Evolutionary conservation across 768 basidiomycete genomes (phyloP).

Genomic region (Rubroboletus satanas): DNA sequence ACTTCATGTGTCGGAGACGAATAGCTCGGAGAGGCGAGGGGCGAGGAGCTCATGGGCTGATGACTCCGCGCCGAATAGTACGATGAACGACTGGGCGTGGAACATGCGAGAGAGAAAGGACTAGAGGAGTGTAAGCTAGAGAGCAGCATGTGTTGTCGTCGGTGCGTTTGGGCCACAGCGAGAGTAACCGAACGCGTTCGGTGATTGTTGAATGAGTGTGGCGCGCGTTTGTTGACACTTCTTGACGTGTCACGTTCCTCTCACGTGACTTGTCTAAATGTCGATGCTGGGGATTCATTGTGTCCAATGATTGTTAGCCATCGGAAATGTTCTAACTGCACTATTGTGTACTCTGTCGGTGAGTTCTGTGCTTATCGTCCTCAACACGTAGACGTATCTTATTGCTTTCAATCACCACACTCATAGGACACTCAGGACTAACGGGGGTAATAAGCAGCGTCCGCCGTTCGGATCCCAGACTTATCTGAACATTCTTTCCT

Average conservation of each 20-base stretch:
- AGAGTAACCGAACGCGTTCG: neutral
- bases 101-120: slow-evolving; percentile 28
- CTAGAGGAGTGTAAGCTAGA: slow-evolving; percentile 27
- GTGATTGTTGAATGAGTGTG: slow-evolving; percentile 9
- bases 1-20: slow-evolving; percentile 46
- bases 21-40: slow-evolving; percentile 42
- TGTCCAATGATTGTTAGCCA: neutral
- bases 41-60: slow-evolving; percentile 47
- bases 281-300: neutral
- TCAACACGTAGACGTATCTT: neutral
- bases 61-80: slow-evolving; percentile 29
- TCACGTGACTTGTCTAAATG: no score
- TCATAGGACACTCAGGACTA: neutral
- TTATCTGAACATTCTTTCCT: neutral
- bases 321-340: neutral
- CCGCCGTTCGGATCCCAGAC: neutral
- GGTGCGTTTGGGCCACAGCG: neutral
- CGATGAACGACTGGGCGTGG: slow-evolving; percentile 37
- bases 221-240: slow-evolving; percentile 21
- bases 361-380: neutral
- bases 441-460: no score
- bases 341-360: neutral
- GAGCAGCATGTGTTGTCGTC: slow-evolving; percentile 12
- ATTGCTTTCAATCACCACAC: neutral
- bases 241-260: slow-evolving; percentile 19